phyloP scores from a whole-genome alignment of 192 early-diverging fungal species.

The Rhizoclosmatium globosum region DNA sequence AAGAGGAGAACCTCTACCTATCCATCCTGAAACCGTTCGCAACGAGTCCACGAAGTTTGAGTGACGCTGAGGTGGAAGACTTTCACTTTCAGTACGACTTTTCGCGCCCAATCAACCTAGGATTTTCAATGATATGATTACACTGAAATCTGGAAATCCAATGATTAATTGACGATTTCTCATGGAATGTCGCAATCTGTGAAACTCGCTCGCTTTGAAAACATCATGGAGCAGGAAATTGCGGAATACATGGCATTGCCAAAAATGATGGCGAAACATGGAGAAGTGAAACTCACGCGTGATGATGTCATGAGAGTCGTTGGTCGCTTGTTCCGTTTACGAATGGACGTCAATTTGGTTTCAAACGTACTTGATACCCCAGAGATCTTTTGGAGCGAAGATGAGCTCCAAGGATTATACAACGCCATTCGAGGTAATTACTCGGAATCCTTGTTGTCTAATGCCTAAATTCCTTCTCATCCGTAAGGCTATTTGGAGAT shows the following conservation, averaged over 20 bases:
- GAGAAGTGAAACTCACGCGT: conserved; percentile 68
- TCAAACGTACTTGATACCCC: conserved; percentile 79
- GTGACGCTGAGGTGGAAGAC: conserved; percentile 75
- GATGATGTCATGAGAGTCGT: conserved; percentile 37
- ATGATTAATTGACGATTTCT: conserved; percentile 94
- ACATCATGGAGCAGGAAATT: conserved; percentile 92
- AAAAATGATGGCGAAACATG: conserved; percentile 90
- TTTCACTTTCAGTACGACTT: conserved; percentile 86
- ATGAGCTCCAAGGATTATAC: conserved; percentile 77
- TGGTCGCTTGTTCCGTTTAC: conserved; percentile 43
- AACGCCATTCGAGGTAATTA: conserved; percentile 70
- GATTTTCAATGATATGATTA: conserved; percentile 90
- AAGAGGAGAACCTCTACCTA: conserved; percentile 50
- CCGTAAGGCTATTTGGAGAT: conserved; percentile 69
- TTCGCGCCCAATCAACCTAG: conserved; percentile 63
- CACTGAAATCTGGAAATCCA: conserved; percentile 66
- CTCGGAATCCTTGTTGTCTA: conserved; percentile 20
- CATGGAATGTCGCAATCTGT: conserved; percentile 96
- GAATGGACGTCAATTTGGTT: conserved; percentile 85
- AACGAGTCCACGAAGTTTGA: conserved; percentile 7
- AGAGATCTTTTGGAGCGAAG: conserved; percentile 81
- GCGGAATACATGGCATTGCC: conserved; percentile 86
- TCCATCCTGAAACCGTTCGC: conserved; percentile 21
- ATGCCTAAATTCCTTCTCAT: background rate
- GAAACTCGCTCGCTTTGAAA: conserved; percentile 93